Evolutionary conservation across 129 eudicot genomes (phyloP).

Genomic region (Lactuca saligna): DNA sequence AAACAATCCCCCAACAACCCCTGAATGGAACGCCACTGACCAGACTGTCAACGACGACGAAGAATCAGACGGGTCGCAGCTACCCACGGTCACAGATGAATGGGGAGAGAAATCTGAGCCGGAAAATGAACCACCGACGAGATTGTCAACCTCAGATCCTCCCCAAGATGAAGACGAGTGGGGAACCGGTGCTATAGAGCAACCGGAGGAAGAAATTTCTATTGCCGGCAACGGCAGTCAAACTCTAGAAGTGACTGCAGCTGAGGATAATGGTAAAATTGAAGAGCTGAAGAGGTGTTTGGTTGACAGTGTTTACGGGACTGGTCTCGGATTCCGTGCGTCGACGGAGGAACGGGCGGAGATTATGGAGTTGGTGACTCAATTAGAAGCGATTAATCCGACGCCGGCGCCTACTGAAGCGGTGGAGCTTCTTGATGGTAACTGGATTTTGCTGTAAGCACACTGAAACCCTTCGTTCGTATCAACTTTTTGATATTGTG

Average conservation of each 20-base stretch:
- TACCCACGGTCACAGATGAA: conserved; percentile 46
- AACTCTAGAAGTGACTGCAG: neutral
- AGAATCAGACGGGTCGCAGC: conserved; percentile 35
- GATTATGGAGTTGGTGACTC: conserved; percentile 66
- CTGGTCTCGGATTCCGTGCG: conserved; percentile 70
- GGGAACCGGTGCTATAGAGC: conserved; percentile 38
- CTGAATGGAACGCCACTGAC: conserved; percentile 40
- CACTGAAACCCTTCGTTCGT: neutral
- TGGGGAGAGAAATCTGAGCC: conserved; percentile 92
- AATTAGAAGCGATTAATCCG: conserved; percentile 81
- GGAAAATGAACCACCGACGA: conserved; percentile 56
- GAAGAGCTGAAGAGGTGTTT: conserved; percentile 71
- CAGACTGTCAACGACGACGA: conserved; percentile 45
- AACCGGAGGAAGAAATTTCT: neutral
- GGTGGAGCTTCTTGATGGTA: conserved; percentile 78
- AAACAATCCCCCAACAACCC: conserved; percentile 34
- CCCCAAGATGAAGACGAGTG: conserved; percentile 76
- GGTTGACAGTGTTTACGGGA: conserved; percentile 83
- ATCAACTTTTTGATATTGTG: neutral
- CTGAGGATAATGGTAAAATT: conserved; percentile 26
- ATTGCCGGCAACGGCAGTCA: conserved; percentile 43
- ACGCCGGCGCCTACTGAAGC: conserved; percentile 64
- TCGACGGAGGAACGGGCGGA: conserved; percentile 88
- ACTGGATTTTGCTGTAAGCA: conserved; percentile 89
- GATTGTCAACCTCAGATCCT: conserved; percentile 59